These are phyloP conservation scores for Botryotinia narcissicola DNA, from an alignment of 2,329 filamentous ascomycete genomes.

Conservation along the genomic window DNA sequence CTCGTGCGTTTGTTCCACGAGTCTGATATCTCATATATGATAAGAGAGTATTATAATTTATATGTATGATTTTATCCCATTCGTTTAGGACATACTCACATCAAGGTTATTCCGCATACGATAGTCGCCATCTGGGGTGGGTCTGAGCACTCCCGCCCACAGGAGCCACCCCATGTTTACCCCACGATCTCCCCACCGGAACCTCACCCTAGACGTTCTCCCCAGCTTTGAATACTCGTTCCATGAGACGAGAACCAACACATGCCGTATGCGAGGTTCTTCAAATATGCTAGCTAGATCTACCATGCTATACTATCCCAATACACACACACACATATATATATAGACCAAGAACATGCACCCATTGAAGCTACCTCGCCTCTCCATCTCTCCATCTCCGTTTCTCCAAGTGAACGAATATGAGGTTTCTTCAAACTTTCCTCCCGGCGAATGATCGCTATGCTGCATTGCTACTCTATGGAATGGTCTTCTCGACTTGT, in stretches of 20 bases:
- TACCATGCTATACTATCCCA: neutral
- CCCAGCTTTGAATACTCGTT: neutral
- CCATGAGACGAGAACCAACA: neutral
- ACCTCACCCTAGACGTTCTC: neutral
- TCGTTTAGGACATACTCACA: neutral
- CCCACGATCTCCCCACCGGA: constrained; percentile 9
- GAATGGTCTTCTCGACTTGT: constrained; percentile 43
- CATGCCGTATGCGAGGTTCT: neutral
- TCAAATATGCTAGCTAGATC: neutral
- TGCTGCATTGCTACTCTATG: constrained; percentile 39
- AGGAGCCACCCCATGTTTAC: neutral
- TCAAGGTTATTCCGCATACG: neutral
- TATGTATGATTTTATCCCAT: neutral
- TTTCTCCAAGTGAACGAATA: neutral
- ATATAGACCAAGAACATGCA: constrained; percentile 32
- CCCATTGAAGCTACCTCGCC: constrained; percentile 25
- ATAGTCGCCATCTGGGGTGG: neutral
- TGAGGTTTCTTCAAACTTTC: constrained; percentile 29
- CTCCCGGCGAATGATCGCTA: constrained; percentile 42
- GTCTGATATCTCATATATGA: neutral
- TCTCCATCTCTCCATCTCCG: neutral
- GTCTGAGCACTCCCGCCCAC: neutral
- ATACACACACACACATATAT: neutral
- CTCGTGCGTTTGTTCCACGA: neutral
- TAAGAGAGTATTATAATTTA: neutral